Conservation (phyloP, 2,329 filamentous ascomycete genomes). For the Leptographium wingfieldii region DNA sequence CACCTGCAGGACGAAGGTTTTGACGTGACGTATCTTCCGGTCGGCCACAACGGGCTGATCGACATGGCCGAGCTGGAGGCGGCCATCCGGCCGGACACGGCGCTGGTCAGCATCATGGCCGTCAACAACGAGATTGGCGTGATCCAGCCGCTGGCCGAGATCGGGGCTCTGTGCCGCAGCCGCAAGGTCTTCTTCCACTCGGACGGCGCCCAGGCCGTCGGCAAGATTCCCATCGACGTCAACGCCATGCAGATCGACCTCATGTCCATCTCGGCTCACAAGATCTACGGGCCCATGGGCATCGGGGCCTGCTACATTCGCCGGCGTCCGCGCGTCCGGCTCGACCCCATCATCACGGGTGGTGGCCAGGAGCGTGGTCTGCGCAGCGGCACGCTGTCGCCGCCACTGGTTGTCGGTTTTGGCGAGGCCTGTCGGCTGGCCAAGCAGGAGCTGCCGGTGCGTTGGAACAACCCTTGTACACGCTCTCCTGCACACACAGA, state of each 20-base stretch:
- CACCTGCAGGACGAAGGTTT: conserved; percentile 96
- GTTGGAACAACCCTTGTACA: no score
- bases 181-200: conserved; percentile 98
- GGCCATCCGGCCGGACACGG: conserved; percentile 82
- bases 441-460: conserved; percentile 61
- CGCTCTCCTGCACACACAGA: no score
- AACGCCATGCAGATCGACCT: conserved; percentile 97
- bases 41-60: conserved; percentile 75
- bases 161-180: conserved; percentile 78
- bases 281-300: conserved; percentile 96
- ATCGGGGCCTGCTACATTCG: conserved; percentile 94
- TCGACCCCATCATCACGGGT: conserved; percentile 92
- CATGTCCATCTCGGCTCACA: conserved; percentile 98
- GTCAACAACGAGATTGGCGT: conserved; percentile 99
- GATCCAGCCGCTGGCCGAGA: conserved; percentile 90
- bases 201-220: conserved; percentile 92
- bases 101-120: conserved; percentile 91
- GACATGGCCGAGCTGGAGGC: conserved; percentile 73
- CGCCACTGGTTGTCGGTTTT: conserved; percentile 79
- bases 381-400: conserved; percentile 85
- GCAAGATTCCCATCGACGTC: conserved; percentile 93
- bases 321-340: conserved; percentile 78
- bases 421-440: conserved; percentile 92
- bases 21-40: conserved; percentile 91
- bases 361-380: conserved; percentile 93